Evolutionary conservation across 2,329 filamentous ascomycete genomes (phyloP).

Genomic region (Diplodia mutila): DNA sequence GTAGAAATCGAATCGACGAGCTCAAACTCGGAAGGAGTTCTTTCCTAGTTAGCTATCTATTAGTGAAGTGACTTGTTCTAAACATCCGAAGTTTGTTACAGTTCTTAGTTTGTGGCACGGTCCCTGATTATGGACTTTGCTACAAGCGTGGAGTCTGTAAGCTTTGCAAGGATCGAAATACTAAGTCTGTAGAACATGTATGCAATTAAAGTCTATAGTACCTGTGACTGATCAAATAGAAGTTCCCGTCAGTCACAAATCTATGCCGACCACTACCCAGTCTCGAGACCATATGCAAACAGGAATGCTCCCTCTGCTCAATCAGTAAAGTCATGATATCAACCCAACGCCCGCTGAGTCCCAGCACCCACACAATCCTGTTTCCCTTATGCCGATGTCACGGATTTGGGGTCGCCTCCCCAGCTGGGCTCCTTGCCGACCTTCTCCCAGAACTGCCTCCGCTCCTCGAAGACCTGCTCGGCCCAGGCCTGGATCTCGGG

Average conservation of each 20-base stretch:
- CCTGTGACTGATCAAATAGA: background rate
- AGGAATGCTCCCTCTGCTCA: background rate
- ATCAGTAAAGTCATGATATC: background rate
- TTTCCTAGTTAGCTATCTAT: too few relatives aligned
- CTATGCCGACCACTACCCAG: background rate
- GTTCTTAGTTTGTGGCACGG: too few relatives aligned
- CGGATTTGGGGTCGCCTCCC: conserved; percentile 14
- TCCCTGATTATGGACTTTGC: too few relatives aligned
- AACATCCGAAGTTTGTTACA: too few relatives aligned
- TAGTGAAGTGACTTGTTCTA: too few relatives aligned
- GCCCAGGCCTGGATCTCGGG: conserved; percentile 83
- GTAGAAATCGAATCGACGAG: too few relatives aligned
- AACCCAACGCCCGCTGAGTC: background rate
- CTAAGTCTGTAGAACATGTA: background rate
- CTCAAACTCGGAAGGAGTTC: too few relatives aligned
- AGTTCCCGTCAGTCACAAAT: background rate
- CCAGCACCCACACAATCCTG: background rate
- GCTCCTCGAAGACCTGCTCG: conserved; percentile 73
- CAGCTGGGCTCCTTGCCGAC: conserved; percentile 37
- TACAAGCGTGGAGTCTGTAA: too few relatives aligned
- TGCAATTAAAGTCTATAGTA: conserved; percentile 8
- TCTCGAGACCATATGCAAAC: conserved; percentile 15
- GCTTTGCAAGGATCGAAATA: too few relatives aligned
- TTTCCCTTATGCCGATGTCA: background rate
- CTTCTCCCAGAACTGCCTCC: conserved; percentile 70